phyloP scores from a whole-genome alignment of 441 rosid species.

The Pelargonium fulgidum region DNA sequence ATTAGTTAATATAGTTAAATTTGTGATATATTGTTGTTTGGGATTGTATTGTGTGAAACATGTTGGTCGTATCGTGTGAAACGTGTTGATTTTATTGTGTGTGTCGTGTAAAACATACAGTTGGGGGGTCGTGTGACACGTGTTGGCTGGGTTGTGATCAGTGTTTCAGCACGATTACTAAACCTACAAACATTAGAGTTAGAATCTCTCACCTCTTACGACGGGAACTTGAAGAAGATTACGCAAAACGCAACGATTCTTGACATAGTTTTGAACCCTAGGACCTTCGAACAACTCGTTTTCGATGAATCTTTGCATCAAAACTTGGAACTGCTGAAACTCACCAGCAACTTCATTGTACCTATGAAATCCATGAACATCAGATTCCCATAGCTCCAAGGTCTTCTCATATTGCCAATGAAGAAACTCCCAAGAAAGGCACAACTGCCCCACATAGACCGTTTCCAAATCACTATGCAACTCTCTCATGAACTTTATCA shows the following conservation, averaged over 20 bases:
- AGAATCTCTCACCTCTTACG: conserved; percentile 50
- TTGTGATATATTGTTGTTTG: too few species aligned
- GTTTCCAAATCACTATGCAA: conserved; percentile 59
- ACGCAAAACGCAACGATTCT: conserved; percentile 61
- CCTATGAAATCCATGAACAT: conserved; percentile 34
- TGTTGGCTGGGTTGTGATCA: too few species aligned
- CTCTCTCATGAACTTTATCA: conserved; percentile 46
- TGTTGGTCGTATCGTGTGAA: too few species aligned
- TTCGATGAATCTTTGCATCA: conserved; percentile 80
- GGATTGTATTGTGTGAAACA: too few species aligned
- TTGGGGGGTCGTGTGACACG: too few species aligned
- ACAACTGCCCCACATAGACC: conserved; percentile 84
- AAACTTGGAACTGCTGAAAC: conserved; percentile 82
- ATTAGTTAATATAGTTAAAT: too few species aligned
- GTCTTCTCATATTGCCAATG: conserved; percentile 87
- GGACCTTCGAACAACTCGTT: conserved; percentile 74
- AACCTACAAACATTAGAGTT: too few species aligned
- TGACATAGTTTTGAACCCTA: conserved; percentile 59
- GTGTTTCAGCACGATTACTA: too few species aligned
- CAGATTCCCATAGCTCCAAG: conserved; percentile 61
- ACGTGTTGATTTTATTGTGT: too few species aligned
- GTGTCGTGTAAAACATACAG: too few species aligned
- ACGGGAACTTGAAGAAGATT: conserved; percentile 89
- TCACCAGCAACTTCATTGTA: conserved; percentile 85
- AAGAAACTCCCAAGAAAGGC: conserved; percentile 95